Percentiles rank a stretch among this genome's conserved stretches.
These are phyloP conservation scores for Euphorbia pulcherrima DNA, from an alignment of 345 rosid genomes.

Conservation along the genomic window DNA sequence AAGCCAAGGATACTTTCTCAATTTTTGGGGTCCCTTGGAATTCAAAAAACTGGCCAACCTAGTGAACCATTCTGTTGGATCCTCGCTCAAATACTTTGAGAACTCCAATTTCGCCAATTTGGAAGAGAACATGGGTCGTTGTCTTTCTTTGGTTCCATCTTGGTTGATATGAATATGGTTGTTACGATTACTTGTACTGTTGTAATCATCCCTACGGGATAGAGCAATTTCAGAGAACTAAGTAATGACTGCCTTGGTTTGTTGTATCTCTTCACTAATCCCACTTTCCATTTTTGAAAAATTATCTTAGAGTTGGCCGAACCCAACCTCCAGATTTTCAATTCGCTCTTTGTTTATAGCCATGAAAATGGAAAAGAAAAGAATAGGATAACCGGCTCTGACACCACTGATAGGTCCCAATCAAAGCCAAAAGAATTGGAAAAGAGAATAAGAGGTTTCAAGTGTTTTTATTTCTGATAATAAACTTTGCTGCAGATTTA, in stretches of 20 bases:
- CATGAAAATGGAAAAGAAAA: too few species aligned
- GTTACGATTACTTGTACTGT: too few species aligned
- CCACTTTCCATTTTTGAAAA: not conserved
- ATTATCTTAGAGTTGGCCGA: not conserved
- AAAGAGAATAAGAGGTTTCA: too few species aligned
- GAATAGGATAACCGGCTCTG: too few species aligned
- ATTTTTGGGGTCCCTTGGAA: not conserved
- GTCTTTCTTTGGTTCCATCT: not conserved
- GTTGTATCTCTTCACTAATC: not conserved
- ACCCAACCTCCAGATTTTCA: not conserved
- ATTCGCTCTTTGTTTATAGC: not conserved
- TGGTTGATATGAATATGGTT: not conserved
- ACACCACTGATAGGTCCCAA: not conserved
- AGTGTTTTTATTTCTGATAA: too few species aligned
- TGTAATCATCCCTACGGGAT: too few species aligned
- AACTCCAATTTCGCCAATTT: not conserved
- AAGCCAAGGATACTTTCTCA: not conserved
- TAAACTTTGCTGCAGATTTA: too few species aligned
- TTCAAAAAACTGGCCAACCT: not conserved
- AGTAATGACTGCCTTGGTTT: too few species aligned
- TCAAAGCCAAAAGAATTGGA: too few species aligned
- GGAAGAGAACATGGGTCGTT: not conserved
- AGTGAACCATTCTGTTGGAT: not conserved
- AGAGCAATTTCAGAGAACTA: too few species aligned
- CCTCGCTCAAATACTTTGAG: not conserved